Conservation (phyloP, 2,329 filamentous ascomycete species). For the Sporothrix phasma region DNA sequence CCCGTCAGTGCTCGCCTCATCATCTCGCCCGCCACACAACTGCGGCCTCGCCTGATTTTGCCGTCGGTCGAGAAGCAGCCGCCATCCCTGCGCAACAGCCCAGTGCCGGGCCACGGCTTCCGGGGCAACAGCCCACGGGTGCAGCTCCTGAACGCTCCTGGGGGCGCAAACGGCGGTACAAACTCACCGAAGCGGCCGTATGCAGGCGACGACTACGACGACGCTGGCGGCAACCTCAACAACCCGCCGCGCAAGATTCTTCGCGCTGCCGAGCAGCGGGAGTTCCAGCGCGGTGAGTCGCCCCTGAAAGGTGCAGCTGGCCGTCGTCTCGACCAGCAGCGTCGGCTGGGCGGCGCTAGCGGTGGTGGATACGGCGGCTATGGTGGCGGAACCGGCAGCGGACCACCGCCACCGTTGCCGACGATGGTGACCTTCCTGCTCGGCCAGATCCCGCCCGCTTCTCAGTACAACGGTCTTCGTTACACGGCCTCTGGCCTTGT, state of each 20-base stretch:
- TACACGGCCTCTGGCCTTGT: conserved; percentile 66
- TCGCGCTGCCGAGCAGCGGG: conserved; percentile 61
- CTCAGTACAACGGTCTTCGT: conserved; percentile 59
- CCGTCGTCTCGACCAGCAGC: conserved; percentile 70
- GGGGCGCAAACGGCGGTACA: conserved; percentile 20
- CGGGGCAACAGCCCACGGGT: conserved; percentile 15
- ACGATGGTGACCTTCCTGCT: conserved; percentile 56
- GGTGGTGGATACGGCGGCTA: conserved; percentile 24
- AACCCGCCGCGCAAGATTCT: conserved; percentile 71
- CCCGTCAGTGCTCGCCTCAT: conserved; percentile 73
- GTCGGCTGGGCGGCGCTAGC: conserved; percentile 40
- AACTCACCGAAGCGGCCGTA: conserved; percentile 54
- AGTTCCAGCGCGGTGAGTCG: conserved; percentile 79
- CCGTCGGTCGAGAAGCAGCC: conserved; percentile 43
- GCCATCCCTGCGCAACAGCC: conserved; percentile 36
- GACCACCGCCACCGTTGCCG: conserved; percentile 55
- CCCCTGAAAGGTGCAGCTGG: conserved; percentile 86
- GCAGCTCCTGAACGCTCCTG: not conserved
- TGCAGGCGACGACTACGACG: conserved; percentile 61
- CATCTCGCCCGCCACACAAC: conserved; percentile 70
- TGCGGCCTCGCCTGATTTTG: conserved; percentile 47
- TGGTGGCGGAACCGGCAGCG: conserved; percentile 27
- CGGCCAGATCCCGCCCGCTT: conserved; percentile 63
- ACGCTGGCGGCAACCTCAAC: conserved; percentile 34
- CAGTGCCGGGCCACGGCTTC: conserved; percentile 24